Evolutionary conservation across 2,329 filamentous ascomycete genomes (phyloP).

Genomic region (Fusarium xyrophilum): DNA sequence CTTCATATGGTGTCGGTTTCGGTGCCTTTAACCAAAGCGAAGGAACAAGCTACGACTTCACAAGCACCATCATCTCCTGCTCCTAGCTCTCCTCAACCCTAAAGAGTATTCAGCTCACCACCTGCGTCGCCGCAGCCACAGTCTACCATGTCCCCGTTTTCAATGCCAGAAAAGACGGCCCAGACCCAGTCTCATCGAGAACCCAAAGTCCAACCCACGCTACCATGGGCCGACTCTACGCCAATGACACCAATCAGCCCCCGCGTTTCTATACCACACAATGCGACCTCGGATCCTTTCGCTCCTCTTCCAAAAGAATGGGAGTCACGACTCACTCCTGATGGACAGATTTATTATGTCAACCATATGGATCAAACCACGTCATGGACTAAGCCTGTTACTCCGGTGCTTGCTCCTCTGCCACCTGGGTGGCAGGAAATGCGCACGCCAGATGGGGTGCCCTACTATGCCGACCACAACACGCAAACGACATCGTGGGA

Average conservation of each 20-base stretch:
- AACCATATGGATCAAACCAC: neutral
- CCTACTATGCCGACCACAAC: neutral
- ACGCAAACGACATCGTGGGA: neutral
- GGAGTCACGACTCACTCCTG: neutral
- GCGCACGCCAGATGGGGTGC: neutral
- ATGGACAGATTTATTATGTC: neutral
- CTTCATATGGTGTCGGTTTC: neutral
- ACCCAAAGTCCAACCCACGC: neutral
- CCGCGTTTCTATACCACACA: neutral
- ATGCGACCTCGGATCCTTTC: neutral
- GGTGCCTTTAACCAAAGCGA: neutral
- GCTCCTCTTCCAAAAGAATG: neutral
- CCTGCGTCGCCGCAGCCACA: neutral
- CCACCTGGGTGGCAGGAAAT: neutral
- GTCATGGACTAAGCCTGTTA: neutral
- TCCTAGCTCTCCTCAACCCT: neutral
- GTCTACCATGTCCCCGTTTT: neutral
- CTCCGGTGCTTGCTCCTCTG: neutral
- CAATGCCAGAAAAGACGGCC: neutral
- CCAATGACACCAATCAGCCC: neutral
- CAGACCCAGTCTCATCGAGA: neutral
- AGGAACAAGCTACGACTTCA: neutral
- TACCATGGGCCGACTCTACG: neutral
- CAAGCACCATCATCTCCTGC: neutral
- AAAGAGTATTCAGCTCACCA: neutral